Percentiles rank a stretch among this genome's conserved stretches.
Evolutionary conservation across 208 protist genomes (phyloP).

Genomic region (Acanthamoeba lenticulata): DNA sequence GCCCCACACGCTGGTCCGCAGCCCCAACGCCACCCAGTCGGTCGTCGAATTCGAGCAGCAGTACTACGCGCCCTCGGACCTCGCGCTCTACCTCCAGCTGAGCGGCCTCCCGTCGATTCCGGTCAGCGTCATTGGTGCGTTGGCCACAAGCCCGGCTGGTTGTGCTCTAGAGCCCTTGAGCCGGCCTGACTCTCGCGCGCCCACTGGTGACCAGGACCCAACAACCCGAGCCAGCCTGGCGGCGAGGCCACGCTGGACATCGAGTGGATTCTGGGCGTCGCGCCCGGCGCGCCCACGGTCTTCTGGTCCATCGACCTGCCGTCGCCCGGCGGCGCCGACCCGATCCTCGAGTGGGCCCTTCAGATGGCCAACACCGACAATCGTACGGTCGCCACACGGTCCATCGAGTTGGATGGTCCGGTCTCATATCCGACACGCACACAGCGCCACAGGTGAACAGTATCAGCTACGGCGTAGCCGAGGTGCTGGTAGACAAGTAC

Average conservation of each 20-base stretch:
- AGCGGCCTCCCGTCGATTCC: not conserved
- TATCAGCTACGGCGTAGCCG: conserved; percentile 71
- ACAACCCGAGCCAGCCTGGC: conserved; percentile 55
- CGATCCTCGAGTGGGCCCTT: conserved; percentile 59
- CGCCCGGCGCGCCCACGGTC: conserved; percentile 67
- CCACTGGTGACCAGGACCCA: not conserved
- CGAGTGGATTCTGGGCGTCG: conserved; percentile 75
- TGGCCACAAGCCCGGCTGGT: too few species aligned
- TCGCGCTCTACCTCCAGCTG: conserved; percentile 67
- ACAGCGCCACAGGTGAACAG: conserved; percentile 71
- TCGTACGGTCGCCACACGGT: not conserved
- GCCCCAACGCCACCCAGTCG: conserved; percentile 22
- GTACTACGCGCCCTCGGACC: conserved; percentile 72
- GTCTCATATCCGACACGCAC: not conserved
- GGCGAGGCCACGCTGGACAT: conserved; percentile 75
- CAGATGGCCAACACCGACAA: conserved; percentile 53
- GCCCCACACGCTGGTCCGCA: conserved; percentile 19
- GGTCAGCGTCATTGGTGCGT: conserved; percentile 22
- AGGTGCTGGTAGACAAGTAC: conserved; percentile 68
- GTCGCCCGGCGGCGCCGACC: conserved; percentile 31
- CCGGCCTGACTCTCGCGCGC: too few species aligned
- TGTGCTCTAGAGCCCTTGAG: too few species aligned
- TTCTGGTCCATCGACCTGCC: conserved; percentile 73
- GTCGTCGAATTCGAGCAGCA: conserved; percentile 64
- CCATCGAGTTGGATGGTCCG: not conserved